Evolutionary conservation across 139 green algal genomes (phyloP), one percentile per base, ranked within the genome.

Genomic region (Chlorella sorokiniana): DNA sequence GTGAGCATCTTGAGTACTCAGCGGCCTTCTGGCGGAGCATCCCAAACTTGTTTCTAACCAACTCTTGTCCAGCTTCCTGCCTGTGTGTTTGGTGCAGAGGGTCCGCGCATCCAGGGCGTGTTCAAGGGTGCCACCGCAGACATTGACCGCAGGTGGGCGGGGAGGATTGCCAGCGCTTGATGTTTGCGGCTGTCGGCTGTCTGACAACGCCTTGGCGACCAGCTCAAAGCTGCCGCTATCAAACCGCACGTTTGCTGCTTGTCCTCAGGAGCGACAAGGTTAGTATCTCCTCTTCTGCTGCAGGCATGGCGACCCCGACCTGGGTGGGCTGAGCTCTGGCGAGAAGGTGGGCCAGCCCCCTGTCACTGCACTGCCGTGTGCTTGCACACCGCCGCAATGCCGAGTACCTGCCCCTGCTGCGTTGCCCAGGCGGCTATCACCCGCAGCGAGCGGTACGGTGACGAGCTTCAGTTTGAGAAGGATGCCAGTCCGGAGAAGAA

Each of bases 101-200:
- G 75, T 25, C 75, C 75, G 18, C 75, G 59, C 75, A 81, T 81
- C 61, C 75, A 81, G 40, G 75, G 75, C 40, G 29, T 64, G 61
- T 81, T 81, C 51, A 81, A 69, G 67, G 80, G 69, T 4, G 81
- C 76, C 18, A 85, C 81, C 41, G 81, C 81, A 9, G 81, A 85
- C 70, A 71, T 81, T 45, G 81, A 85, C 67, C 48, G 71, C n/a
- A n/a, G n/a, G n/a, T n/a, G n/a, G n/a, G n/a, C n/a, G n/a, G n/a
- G n/a, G n/a, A n/a, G n/a, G n/a, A n/a, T n/a, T n/a, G n/a, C n/a
- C n/a, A n/a, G n/a, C n/a, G n/a, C n/a, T n/a, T n/a, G n/a, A n/a
- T n/a, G n/a, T n/a, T n/a, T n/a, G n/a, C n/a, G n/a, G n/a, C n/a
- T 69, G 23, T 27, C 23, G 40, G 40, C n/a, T n/a, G n/a, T n/a